A percentile compares a stretch with the other conserved stretches of the same genome.
Conservation (phyloP, 2,329 filamentous ascomycete genomes). For the Talaromyces verruculosus region DNA sequence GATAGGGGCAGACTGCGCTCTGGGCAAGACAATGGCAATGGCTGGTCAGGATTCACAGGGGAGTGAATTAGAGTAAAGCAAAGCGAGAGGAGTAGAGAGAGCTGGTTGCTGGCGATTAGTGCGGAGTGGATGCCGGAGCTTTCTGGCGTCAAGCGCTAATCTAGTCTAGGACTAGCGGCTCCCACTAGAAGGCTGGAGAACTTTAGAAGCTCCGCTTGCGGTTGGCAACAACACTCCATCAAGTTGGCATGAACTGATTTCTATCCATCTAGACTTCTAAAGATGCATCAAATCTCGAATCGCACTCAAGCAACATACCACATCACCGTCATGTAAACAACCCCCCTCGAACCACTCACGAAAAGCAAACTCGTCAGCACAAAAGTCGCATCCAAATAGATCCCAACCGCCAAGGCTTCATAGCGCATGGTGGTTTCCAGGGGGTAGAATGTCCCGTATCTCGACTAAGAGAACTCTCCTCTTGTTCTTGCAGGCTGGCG, state of each 20-base stretch:
- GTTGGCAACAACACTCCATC: not conserved
- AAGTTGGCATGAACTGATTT: not conserved
- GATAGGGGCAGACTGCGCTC: slow-evolving; percentile 20
- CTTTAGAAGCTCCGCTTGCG: slow-evolving; percentile 1
- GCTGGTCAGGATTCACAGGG: not conserved
- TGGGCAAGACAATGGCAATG: slow-evolving; percentile 9
- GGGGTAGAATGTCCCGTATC: not conserved
- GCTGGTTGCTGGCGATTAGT: slow-evolving; percentile 23
- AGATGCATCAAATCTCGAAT: not conserved
- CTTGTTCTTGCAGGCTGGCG: not conserved
- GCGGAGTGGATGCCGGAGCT: slow-evolving; percentile 15
- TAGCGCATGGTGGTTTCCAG: not conserved
- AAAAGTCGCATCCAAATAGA: not conserved
- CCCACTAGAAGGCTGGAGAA: slow-evolving; percentile 10
- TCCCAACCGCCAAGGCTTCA: not conserved
- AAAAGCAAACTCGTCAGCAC: not conserved
- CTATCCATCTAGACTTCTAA: not conserved
- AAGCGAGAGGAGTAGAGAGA: not conserved
- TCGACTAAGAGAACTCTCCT: not conserved
- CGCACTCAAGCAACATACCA: not conserved
- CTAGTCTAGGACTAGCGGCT: not conserved
- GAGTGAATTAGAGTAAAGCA: slow-evolving; percentile 9
- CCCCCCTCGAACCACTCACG: not conserved
- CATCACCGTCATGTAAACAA: not conserved
- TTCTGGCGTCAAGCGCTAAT: slow-evolving; percentile 5